phyloP scores from a whole-genome alignment of 1,284 basidiomycete species.

The Rhodofomes roseus region DNA sequence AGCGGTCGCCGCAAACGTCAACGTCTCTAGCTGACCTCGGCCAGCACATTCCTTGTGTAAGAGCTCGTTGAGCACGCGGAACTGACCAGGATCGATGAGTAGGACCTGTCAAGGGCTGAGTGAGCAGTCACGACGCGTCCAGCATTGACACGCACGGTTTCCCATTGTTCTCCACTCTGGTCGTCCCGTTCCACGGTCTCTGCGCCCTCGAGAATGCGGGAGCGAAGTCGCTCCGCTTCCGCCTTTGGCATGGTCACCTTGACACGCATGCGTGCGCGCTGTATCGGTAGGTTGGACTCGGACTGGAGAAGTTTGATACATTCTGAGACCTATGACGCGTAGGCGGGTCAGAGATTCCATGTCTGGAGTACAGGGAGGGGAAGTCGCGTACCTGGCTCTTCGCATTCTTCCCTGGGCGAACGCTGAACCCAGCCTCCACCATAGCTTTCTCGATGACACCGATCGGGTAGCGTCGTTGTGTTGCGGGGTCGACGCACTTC shows the following conservation, averaged over 20 bases:
- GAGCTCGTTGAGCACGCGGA: conserved; percentile 87
- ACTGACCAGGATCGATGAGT: conserved; percentile 90
- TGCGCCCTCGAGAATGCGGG: conserved; percentile 69
- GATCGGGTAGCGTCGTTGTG: conserved; percentile 88
- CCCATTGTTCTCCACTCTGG: conserved; percentile 76
- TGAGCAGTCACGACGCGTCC: neutral
- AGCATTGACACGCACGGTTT: conserved; percentile 57
- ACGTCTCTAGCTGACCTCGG: conserved; percentile 78
- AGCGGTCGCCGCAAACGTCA: conserved; percentile 58
- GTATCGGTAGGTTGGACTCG: conserved; percentile 82
- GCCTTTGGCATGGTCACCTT: conserved; percentile 76
- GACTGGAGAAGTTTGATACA: conserved; percentile 85
- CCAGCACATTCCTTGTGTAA: conserved; percentile 90
- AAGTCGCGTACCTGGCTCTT: conserved; percentile 73
- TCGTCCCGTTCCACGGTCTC: conserved; percentile 89
- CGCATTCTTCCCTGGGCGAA: conserved; percentile 85
- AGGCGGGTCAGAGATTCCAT: too few species aligned
- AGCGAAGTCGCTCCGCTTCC: conserved; percentile 72
- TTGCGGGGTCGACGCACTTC: conserved; percentile 92
- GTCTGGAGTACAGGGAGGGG: neutral
- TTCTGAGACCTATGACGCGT: conserved; percentile 70
- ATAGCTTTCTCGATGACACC: conserved; percentile 99
- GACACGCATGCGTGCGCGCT: conserved; percentile 91
- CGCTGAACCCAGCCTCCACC: conserved; percentile 90
- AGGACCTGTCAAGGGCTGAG: conserved; percentile 53